These are phyloP conservation scores for Trichoderma gamsii DNA, from an alignment of 495 filamentous ascomycete species.

Conservation along the genomic window DNA sequence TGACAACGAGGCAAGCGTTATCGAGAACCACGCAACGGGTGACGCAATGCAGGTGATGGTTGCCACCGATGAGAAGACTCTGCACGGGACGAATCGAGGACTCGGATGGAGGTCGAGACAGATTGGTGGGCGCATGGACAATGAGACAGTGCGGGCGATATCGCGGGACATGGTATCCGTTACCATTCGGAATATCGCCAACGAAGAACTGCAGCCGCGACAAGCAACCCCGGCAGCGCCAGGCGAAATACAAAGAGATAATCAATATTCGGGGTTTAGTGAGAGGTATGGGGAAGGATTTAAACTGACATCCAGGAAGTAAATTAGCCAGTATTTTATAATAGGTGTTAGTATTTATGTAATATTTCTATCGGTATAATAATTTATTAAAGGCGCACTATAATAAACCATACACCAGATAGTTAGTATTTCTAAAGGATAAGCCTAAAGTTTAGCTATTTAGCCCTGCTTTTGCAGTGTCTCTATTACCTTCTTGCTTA, in stretches of 20 bases:
- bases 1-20: neutral
- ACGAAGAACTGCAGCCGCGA: neutral
- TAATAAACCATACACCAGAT: too few relatives aligned
- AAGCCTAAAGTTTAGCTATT: too few relatives aligned
- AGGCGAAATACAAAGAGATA: neutral
- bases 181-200: neutral
- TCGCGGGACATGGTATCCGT: constrained; percentile 4
- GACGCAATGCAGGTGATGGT: constrained; percentile 3
- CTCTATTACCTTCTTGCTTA: too few relatives aligned
- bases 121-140: constrained; percentile 7
- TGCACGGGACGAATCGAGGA: neutral
- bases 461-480: too few relatives aligned
- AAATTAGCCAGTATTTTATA: constrained; percentile 6
- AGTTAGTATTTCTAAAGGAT: too few relatives aligned
- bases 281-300: constrained; percentile 28
- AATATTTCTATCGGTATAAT: too few relatives aligned
- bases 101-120: constrained; percentile 10
- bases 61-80: constrained; percentile 7
- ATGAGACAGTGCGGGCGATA: constrained; percentile 6
- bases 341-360: too few relatives aligned
- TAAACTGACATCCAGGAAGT: constrained; percentile 15
- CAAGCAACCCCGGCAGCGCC: neutral
- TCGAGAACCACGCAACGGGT: constrained; percentile 6
- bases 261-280: constrained; percentile 19
- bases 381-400: too few relatives aligned